A percentile compares a stretch with the other conserved stretches of the same genome.
These are phyloP conservation scores for Hemileia vastatrix DNA, from an alignment of 1,284 basidiomycete genomes.

Conservation along the genomic window DNA sequence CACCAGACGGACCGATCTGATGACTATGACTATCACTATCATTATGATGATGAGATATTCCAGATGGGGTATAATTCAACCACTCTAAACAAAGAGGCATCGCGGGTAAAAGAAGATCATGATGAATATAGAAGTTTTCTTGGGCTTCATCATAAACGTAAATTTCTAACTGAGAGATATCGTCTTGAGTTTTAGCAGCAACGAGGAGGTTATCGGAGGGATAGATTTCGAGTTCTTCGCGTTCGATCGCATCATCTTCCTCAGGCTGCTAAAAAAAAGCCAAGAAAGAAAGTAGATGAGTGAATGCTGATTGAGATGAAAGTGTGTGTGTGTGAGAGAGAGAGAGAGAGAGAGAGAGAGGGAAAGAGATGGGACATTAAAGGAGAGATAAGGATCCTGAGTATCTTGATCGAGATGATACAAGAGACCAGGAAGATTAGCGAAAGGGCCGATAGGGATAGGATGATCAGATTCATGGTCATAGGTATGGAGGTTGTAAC, in stretches of 20 bases:
- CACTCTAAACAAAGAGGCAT: constrained; percentile 98
- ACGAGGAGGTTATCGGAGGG: constrained; percentile 88
- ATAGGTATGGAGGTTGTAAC: constrained; percentile 89
- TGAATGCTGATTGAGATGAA: too few species aligned
- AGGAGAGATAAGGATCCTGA: constrained; percentile 92
- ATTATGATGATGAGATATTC: constrained; percentile 40
- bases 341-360: too few species aligned
- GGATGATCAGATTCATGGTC: constrained; percentile 65
- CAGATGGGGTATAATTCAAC: constrained; percentile 79
- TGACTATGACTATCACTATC: constrained; percentile 26
- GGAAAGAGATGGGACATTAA: constrained; percentile 83
- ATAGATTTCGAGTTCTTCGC: constrained; percentile 78
- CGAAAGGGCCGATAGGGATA: constrained; percentile 73
- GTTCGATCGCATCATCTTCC: constrained; percentile 71
- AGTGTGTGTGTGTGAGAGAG: too few species aligned
- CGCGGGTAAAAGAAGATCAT: constrained; percentile 93
- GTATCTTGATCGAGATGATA: constrained; percentile 84
- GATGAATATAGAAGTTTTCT: constrained; percentile 91
- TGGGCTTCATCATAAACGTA: constrained; percentile 86
- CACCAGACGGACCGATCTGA: constrained; percentile 42
- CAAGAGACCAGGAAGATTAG: constrained; percentile 86
- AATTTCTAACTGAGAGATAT: constrained; percentile 88
- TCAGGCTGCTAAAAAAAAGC: constrained; percentile 31
- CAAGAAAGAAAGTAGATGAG: not conserved
- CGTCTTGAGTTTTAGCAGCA: constrained; percentile 89